Evolutionary conservation across 176 grass and related monocot genomes (phyloP), one percentile per base, ranked within the genome.

Genomic region (maize (Zea mays)): DNA sequence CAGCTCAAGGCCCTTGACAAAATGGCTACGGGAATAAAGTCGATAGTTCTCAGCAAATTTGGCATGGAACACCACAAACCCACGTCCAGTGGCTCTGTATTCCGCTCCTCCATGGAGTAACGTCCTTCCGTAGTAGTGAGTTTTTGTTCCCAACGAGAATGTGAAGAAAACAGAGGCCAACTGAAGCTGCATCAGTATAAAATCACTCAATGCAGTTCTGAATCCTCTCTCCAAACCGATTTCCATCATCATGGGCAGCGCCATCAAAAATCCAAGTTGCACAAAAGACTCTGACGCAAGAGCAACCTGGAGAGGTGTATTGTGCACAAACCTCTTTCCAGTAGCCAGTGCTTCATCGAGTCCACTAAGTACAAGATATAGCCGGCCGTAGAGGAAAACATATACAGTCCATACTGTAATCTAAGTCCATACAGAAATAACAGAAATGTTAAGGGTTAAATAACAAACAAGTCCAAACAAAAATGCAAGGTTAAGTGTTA

Each of bases 161-260:
- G 96, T 95, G 85, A 99, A 99, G 87, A 99, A 99, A 66, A 99
- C 96, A 50, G 96, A 99, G 33, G 96, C 96, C 64, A 99, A 71
- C 60, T 99, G 96, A 50, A 99, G 88, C 61, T 99, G 96, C 96
- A 99, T 99, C 14, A 99, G 90, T 67, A 99, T 87, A 58, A 99
- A 99, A 60, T 99, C 96, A 59, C 89, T 99, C 47, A 99, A 81
- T 69, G 96, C 96, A 13, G 89, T 99, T 69, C 95, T 93, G 80
- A 98, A 98, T 71, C 95, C 95, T 69, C 91, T 93, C 75, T 98
- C 95, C 55, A 98, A 71, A 45, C 95, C 95, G 16, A 94, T 98
- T 67, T 98, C 95, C 95, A 98, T 98, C 95, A 98, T 92, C 95
- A 98, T 98, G 54, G 95, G 95, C 7, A 98, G 63, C 9, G 95